Evolutionary conservation across 169 alveolate genomes (phyloP), one percentile per base, ranked within the genome.

Genomic region (Plasmodium gonderi): DNA sequence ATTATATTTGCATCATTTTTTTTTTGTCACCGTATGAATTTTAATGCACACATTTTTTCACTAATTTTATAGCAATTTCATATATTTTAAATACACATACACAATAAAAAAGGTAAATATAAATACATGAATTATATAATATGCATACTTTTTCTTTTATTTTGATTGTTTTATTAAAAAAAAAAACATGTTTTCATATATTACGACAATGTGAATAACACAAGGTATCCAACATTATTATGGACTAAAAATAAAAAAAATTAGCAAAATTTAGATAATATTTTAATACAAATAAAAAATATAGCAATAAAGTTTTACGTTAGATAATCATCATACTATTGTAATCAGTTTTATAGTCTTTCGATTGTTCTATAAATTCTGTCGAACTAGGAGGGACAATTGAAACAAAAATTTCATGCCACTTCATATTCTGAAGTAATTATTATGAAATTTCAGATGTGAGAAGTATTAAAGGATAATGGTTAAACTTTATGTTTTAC

Each of bases 21-120:
- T 80, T 80, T 80, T 64, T 64, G 80, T 80, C 65, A 47, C 91
- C 91, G 91, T 33, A 80, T 80, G 79, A 36, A 64, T 64, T 65
- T 17, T 20, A 65, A n/a, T 60, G 11, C 42, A 31, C 23, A 80
- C 17, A 38, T 80, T 60, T 38, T 80, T 23, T 76, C 40, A 36
- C 36, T 26, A 17, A 49, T 79, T 60, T 80, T 80, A 80, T 76
- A 65, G 45, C 20, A 33, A 80, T 20, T 26, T 12, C 40, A 80
- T 47, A 65, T 36, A 80, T 64, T 80, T 80, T 80, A 20, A 80
- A 38, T 64, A 17, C 23, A 65, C 91, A 60, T 80, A n/a, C 42
- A 38, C 36, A 80, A 64, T 69, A 31, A 65, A 80, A 80, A 64
- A 80, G 72, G 49, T n/a, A 40, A 23, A 17, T 12, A 36, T 36